Evolutionary conservation across 352 stramenopile species (phyloP), one percentile per base, ranked within the genome.

Genomic region (Phytophthora tentaculata): DNA sequence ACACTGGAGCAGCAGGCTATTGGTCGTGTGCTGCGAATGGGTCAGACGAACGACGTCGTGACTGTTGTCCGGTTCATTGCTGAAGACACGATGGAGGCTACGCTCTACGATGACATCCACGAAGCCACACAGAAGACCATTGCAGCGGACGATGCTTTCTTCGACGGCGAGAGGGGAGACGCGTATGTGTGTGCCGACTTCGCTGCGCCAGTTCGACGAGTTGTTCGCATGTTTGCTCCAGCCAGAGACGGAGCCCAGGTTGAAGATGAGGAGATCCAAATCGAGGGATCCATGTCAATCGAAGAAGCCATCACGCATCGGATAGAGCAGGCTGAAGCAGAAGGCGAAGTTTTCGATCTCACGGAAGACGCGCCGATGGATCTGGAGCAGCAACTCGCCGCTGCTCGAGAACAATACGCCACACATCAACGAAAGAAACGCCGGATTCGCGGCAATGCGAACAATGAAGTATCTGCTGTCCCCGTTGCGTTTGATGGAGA

Each of bases 1-100:
- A 83, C 87, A 16, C 68, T 95, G 24, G 89, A 95, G 72, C 77
- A 89, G 55, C 89, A 96, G 41, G 89, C 89, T 17, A 91, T 95
- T 60, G 89, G 89, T 29, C 86, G 89, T 28, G 89, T 94, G 52
- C 67, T 96, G 22, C 81, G 89, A 10, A 96, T 96, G 87, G 89
- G 89, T 8, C 89, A 96, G 68, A 80, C 74, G n/a, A 88, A 95
- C 52, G 56, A 61, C 3, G 43, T 83, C 47, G 87, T 95, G 43
- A 79, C 76, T 41, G 85, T 96, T 26, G 76, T 91, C 49, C 83
- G 87, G 24, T 84, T 95, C 56, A 79, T 94, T 69, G 83, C 85
- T 10, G 79, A 91, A 61, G 73, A 84, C 58, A 91, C 87, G 8
- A 75, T 96, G 32, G 89, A 96, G 59, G 80, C 81, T 6, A 52